Base-by-base conservation (phyloP, 2,329 filamentous ascomycete species). In the Emericellopsis cladophorae region DNA sequence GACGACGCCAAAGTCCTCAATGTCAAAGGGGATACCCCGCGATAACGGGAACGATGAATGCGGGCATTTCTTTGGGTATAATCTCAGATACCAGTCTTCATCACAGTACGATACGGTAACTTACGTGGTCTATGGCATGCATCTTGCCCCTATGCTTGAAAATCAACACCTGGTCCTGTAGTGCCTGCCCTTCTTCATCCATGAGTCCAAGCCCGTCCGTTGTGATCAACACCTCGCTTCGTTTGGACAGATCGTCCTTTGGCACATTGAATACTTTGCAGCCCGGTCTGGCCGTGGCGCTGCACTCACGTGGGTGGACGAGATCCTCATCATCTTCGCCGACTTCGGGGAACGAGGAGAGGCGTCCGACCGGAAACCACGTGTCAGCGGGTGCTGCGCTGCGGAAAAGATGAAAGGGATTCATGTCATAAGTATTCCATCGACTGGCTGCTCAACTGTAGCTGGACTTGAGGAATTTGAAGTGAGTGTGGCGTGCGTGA, bases 1-100 rank as follows among this genome's bases (percentile, higher is more conserved):
- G 5, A 70, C 64, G 3, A 81, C 60, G 0, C 81, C 80, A 52
- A 84, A 85, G 45, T 85, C 81, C 48, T 85, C 81, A 49, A 85
- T 84, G 41, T 85, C 81, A 43, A 83, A 84, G 0, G 78, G 64
- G 0, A 59, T 70, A 0, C 76, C 79, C 35, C 72, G 67, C 0
- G 78, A 81, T 2, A 85, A 65, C 0, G 81, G 79, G 43, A 72
- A 84, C 0, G 78, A 72, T 1, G 73, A 76, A 48, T 85, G 81
- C 1, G 81, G 81, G 44, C 81, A 85, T 65, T 69, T 65, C 76
- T 81, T 31, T 2, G 4, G 3, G 6, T 5, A n/a, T 4, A 18
- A 1, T 39, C 5, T 26, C 14, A 12, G 37, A 31, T 21, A 14
- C 9, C 6, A 5, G 36, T 12, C 23, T 5, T 15, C 15, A 15